A percentile compares a stretch with the other conserved stretches of the same genome.
phyloP scores from a whole-genome alignment of 345 rosid genomes.

The Excoecaria cochinchinensis region DNA sequence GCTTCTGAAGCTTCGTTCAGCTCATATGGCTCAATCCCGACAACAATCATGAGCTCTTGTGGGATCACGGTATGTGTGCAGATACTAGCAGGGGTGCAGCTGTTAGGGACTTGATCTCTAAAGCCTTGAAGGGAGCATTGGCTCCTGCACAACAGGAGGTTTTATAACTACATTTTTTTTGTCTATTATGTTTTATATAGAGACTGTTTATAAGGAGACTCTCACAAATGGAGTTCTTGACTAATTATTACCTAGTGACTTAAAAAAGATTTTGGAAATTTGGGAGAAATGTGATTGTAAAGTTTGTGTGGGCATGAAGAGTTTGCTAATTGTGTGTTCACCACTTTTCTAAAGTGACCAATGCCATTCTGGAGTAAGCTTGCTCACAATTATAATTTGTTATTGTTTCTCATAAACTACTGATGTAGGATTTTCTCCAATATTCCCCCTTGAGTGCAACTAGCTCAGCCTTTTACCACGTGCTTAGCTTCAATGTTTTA shows the following conservation, averaged over 20 bases:
- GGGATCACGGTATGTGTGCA: conserved; percentile 99
- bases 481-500: too few relatives aligned
- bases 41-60: conserved; percentile 90
- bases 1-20: conserved; percentile 39
- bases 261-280: background rate
- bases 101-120: conserved; percentile 76
- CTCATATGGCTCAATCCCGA: conserved; percentile 91
- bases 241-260: background rate
- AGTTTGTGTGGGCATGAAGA: too few relatives aligned
- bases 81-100: conserved; percentile 95
- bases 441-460: too few relatives aligned
- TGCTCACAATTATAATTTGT: too few relatives aligned
- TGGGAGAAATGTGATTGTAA: background rate
- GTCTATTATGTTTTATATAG: background rate
- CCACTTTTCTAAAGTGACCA: background rate
- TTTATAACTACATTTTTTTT: background rate
- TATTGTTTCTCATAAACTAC: too few relatives aligned
- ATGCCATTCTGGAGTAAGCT: too few relatives aligned
- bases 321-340: background rate
- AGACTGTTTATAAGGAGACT: background rate
- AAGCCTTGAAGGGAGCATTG: conserved; percentile 81
- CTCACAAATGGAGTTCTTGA: background rate
- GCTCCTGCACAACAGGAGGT: conserved; percentile 86
- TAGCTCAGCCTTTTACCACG: too few relatives aligned
- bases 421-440: too few relatives aligned